phyloP scores from a whole-genome alignment of 2,329 filamentous ascomycete genomes.

The Epicoccum sorghinum region DNA sequence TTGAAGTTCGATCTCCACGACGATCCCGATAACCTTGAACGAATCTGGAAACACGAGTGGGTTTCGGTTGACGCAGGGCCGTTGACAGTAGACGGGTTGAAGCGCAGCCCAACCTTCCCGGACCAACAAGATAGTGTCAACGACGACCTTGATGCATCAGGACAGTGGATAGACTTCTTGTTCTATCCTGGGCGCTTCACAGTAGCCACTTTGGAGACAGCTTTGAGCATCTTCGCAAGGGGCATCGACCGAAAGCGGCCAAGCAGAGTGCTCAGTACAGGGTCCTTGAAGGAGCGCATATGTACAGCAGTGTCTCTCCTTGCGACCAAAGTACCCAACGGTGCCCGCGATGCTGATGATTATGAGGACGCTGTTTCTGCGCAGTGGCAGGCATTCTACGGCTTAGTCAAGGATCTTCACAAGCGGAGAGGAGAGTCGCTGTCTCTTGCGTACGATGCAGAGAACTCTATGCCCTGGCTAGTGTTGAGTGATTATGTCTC shows the following conservation, averaged over 20 bases:
- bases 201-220: slow-evolving; percentile 78
- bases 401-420: slow-evolving; percentile 83
- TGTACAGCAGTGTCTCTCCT: slow-evolving; percentile 74
- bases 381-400: slow-evolving; percentile 91
- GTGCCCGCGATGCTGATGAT: slow-evolving; percentile 75
- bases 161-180: slow-evolving; percentile 86
- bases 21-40: slow-evolving; percentile 66
- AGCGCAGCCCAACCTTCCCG: slow-evolving; percentile 46
- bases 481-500: slow-evolving; percentile 82
- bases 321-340: slow-evolving; percentile 66
- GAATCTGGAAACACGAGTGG: slow-evolving; percentile 68
- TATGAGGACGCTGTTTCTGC: slow-evolving; percentile 76
- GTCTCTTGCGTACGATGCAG: slow-evolving; percentile 74
- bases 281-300: slow-evolving; percentile 75
- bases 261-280: slow-evolving; percentile 42
- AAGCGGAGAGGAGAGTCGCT: slow-evolving; percentile 83
- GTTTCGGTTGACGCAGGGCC: slow-evolving; percentile 51
- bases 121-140: slow-evolving; percentile 41
- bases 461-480: slow-evolving; percentile 78
- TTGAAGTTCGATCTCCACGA: slow-evolving; percentile 74
- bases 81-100: slow-evolving; percentile 50
- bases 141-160: slow-evolving; percentile 59
- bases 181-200: slow-evolving; percentile 85
- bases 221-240: slow-evolving; percentile 79
- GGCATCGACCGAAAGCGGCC: slow-evolving; percentile 51